Conservation (phyloP, 768 basidiomycete species). For the Auricularia sp. region DNA sequence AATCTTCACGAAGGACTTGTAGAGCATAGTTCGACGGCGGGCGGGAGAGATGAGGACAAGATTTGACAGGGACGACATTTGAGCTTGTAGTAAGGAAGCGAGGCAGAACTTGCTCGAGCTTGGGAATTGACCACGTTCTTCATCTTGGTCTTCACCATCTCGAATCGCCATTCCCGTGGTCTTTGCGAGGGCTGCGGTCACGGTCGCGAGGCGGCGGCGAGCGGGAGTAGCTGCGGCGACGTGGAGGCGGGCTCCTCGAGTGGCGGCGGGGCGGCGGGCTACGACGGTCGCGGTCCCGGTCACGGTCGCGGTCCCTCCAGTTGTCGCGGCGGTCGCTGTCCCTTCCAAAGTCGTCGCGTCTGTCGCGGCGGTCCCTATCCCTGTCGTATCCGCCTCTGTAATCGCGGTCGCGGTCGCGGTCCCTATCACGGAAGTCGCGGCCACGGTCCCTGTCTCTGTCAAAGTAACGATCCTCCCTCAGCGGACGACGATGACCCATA, state of each 20-base stretch:
- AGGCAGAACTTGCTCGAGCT: neutral
- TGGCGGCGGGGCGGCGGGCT: conserved; percentile 7
- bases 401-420: conserved; percentile 28
- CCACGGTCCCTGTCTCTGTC: conserved; percentile 38
- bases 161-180: neutral
- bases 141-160: neutral
- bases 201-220: neutral
- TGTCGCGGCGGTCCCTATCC: conserved; percentile 5
- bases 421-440: conserved; percentile 3
- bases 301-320: conserved; percentile 22
- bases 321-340: conserved; percentile 14
- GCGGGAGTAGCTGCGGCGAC: neutral
- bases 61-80: too few relatives aligned
- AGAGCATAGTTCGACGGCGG: too few relatives aligned
- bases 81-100: too few relatives aligned
- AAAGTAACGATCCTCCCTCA: conserved; percentile 25
- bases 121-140: neutral
- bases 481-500: conserved; percentile 77
- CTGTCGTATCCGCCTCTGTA: conserved; percentile 36
- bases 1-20: too few relatives aligned
- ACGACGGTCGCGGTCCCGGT: conserved; percentile 10
- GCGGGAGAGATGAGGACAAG: too few relatives aligned
- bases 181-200: conserved; percentile 9
- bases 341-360: conserved; percentile 1
- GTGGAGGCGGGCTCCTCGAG: neutral